Conservation (phyloP, 129 eudicot genomes). For the Saussurea involucrata region DNA sequence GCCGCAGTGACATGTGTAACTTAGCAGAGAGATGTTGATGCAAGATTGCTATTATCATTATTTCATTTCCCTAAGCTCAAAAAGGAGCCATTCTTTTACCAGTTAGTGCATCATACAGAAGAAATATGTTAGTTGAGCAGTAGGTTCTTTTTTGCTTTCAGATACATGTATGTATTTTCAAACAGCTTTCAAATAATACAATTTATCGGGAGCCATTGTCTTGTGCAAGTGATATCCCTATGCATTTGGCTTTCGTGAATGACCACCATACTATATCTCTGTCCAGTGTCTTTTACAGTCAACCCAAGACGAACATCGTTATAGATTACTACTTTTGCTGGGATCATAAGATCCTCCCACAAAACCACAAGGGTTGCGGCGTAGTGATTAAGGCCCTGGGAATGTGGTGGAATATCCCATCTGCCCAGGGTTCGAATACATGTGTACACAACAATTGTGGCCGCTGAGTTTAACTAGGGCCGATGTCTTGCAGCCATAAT, state of each 20-base stretch:
- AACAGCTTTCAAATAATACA: slow-evolving; percentile 16
- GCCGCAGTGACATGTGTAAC: slow-evolving; percentile 21
- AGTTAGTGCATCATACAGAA: slow-evolving; percentile 22
- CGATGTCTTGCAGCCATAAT: too few species aligned
- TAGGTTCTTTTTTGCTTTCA: slow-evolving; percentile 20
- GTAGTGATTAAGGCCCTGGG: too few species aligned
- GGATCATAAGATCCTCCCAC: too few species aligned
- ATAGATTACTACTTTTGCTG: too few species aligned
- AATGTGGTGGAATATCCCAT: too few species aligned
- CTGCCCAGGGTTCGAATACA: too few species aligned
- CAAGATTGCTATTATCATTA: slow-evolving; percentile 19
- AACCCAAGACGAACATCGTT: not conserved
- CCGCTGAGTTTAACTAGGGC: too few species aligned
- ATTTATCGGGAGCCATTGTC: slow-evolving; percentile 18
- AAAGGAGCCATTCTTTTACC: slow-evolving; percentile 41
- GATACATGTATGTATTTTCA: slow-evolving; percentile 27
- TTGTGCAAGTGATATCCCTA: slow-evolving; percentile 12
- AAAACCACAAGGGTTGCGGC: too few species aligned
- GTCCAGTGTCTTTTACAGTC: not conserved
- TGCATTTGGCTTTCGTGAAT: not conserved
- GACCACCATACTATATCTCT: too few species aligned
- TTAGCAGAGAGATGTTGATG: slow-evolving; percentile 31
- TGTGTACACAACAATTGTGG: too few species aligned
- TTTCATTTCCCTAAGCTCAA: slow-evolving; percentile 38
- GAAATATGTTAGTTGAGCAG: slow-evolving; percentile 21